Evolutionary conservation across 2,329 filamentous ascomycete species (phyloP).

Genomic region (Lachnellula cervina): DNA sequence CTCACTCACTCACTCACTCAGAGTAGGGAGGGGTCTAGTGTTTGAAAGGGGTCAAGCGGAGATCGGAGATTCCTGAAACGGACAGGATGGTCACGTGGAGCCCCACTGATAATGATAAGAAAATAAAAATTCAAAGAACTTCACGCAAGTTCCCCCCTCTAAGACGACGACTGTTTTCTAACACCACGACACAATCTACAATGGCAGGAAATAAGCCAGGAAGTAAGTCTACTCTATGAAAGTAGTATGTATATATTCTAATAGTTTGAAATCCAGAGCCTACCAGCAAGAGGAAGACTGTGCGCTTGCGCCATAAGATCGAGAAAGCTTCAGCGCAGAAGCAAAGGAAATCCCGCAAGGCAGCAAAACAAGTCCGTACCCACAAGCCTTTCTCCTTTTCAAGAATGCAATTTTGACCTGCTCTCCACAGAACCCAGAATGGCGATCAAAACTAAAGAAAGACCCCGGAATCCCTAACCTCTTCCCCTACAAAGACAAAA

Average conservation of each 20-base stretch:
- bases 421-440: slow-evolving; percentile 79
- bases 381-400: slow-evolving; percentile 34
- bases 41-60: no score
- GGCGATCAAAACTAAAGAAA: slow-evolving; percentile 92
- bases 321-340: slow-evolving; percentile 87
- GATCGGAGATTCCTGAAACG: no score
- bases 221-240: slow-evolving; percentile 23
- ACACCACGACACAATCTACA: slow-evolving; percentile 10
- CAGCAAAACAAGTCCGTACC: slow-evolving; percentile 64
- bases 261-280: slow-evolving; percentile 58
- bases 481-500: slow-evolving; percentile 95
- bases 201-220: slow-evolving; percentile 33
- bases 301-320: slow-evolving; percentile 91
- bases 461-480: slow-evolving; percentile 96
- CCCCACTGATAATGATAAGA: not conserved
- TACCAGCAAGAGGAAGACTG: slow-evolving; percentile 86
- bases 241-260: slow-evolving; percentile 1
- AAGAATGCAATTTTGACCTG: slow-evolving; percentile 48
- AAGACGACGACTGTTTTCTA: not conserved
- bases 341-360: slow-evolving; percentile 83
- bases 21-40: no score
- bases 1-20: no score
- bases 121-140: no score
- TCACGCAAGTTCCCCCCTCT: not conserved
- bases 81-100: not conserved